Conservation (phyloP, 352 stramenopile species). For the Aphanomyces euteiches region DNA sequence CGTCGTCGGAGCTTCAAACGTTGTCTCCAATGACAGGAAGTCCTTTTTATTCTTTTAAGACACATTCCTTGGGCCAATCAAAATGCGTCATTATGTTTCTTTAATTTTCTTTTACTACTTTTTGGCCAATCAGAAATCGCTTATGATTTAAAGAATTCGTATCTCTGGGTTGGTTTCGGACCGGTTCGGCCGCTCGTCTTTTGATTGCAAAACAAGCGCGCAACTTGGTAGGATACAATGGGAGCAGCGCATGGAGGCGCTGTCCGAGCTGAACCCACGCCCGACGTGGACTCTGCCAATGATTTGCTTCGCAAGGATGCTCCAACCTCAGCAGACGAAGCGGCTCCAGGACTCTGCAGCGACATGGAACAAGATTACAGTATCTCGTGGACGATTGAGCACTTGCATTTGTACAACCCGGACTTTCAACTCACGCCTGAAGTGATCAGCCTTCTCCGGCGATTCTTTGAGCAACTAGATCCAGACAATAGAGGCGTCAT, state of each 20-base stretch:
- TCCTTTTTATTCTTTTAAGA: constrained; percentile 7
- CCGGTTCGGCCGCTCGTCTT: not conserved
- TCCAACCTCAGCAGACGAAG: too few relatives aligned
- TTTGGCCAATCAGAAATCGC: not conserved
- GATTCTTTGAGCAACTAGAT: constrained; percentile 68
- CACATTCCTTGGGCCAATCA: not conserved
- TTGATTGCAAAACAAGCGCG: not conserved
- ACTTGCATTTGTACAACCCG: constrained; percentile 74
- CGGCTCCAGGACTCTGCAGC: not conserved
- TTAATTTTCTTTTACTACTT: not conserved
- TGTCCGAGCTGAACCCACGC: too few relatives aligned
- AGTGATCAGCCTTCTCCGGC: constrained; percentile 73
- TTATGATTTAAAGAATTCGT: not conserved
- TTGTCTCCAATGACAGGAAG: not conserved
- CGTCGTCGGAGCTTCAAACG: not conserved
- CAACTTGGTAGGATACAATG: not conserved
- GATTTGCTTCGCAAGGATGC: too few relatives aligned
- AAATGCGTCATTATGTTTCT: not conserved
- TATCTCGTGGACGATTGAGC: constrained; percentile 43
- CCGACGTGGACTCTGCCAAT: too few relatives aligned
- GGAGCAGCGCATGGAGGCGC: too few relatives aligned
- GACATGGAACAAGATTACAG: constrained; percentile 23
- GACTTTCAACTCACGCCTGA: constrained; percentile 77
- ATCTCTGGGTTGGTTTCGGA: not conserved
- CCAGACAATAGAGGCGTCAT: constrained; percentile 47